These are phyloP conservation scores for Phlebiopsis gigantea DNA, from an alignment of 768 basidiomycete genomes.

Conservation along the genomic window DNA sequence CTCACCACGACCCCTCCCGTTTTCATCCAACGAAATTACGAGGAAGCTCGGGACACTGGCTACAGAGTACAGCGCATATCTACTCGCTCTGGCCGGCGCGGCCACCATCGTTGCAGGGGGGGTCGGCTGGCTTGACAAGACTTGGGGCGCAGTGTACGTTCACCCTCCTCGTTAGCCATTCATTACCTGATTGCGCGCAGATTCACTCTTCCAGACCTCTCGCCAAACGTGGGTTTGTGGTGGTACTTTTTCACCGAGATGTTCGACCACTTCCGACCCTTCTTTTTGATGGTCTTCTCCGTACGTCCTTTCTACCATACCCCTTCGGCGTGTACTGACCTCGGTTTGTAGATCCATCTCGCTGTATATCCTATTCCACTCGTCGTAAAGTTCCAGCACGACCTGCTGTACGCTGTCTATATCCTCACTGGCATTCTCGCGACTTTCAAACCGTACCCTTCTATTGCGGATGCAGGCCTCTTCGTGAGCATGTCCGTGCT, in stretches of 20 bases:
- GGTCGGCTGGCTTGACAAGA: constrained; percentile 65
- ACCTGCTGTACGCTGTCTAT: constrained; percentile 76
- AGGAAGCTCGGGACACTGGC: constrained; percentile 30
- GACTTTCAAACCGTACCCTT: constrained; percentile 89
- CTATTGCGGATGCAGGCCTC: constrained; percentile 82
- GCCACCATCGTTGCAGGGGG: constrained; percentile 57
- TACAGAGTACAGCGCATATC: constrained; percentile 48
- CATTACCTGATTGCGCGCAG: constrained; percentile 33
- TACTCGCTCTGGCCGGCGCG: constrained; percentile 38
- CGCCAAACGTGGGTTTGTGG: constrained; percentile 92
- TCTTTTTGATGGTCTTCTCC: constrained; percentile 93
- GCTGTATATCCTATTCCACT: constrained; percentile 79
- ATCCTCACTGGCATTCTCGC: constrained; percentile 72
- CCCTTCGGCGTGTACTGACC: neutral
- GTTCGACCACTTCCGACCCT: constrained; percentile 96
- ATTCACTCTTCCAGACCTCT: constrained; percentile 78
- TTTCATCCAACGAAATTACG: constrained; percentile 8
- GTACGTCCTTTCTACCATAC: constrained; percentile 38
- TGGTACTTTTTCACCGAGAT: constrained; percentile 99
- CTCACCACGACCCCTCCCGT: constrained; percentile 39
- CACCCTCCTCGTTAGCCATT: neutral
- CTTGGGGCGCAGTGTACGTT: constrained; percentile 81
- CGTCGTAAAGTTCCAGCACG: constrained; percentile 88
- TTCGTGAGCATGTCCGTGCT: constrained; percentile 77
- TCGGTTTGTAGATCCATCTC: constrained; percentile 63